Base-by-base conservation (phyloP, 2,329 filamentous ascomycete genomes). In the Apiospora sp. region DNA sequence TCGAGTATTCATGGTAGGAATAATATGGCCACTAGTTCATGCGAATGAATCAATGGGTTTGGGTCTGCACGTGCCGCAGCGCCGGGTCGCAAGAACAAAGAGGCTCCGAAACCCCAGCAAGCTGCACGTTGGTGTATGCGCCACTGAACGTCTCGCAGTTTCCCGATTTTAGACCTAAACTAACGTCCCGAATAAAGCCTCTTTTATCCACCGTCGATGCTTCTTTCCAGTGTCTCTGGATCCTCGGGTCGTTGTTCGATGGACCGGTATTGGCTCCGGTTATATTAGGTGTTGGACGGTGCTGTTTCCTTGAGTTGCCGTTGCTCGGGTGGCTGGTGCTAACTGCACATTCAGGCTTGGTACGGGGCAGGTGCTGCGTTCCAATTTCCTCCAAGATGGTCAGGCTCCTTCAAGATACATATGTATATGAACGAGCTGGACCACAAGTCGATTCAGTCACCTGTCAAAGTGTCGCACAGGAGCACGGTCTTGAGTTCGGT, bases 1-100 rank as follows among this genome's bases (percentile, higher is more conserved):
- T 85, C 89, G 90, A 81, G 87, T 89, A 86, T 90, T 93, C 92
- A 94, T 93, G 85, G 82, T 89, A 78, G 71, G 8, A 24, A 41
- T 64, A 64, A 22, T 64, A 41, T 41, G 34, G 58, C 58, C 58
- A 64, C 58, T 64, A 64, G 30, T 64, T 64, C 34, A 41, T 64
- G 58, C 58, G 7, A 61, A 61, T 61, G 30, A 61, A 61, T 37
- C 30, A 37, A 61, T 37, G 30, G 30, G 7, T 16, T 14, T 51
- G 48, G 48, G 48, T 61, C 54, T 61, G n/a, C 13, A 54, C 24
- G 49, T 30, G 27, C 54, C 30, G 30, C 54, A 37, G 54, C 54
- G 58, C 58, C 58, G 6, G 22, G 58, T 64, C n/a, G 58, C 58
- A n/a, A 64, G 58, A 64, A 64, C 58, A 64, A 64, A 64, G 58